A percentile compares a stretch with the other conserved stretches of the same genome.
phyloP scores from a whole-genome alignment of 2,329 filamentous ascomycete genomes.

The Cladosporium sp. region DNA sequence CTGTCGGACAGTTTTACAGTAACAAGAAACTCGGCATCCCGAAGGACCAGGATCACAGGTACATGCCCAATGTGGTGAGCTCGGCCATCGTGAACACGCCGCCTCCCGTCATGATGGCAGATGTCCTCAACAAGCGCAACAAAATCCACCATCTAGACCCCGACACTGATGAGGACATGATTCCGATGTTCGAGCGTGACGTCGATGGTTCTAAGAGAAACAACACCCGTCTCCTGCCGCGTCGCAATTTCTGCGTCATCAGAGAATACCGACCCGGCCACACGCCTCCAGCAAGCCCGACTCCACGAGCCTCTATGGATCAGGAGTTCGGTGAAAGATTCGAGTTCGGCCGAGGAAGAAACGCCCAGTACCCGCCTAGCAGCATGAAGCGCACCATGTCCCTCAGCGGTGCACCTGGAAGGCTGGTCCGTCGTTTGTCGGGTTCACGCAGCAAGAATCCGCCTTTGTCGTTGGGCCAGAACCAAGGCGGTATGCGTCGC shows the following conservation, averaged over 20 bases:
- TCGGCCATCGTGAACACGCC: slow-evolving; percentile 93
- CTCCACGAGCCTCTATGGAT: slow-evolving; percentile 12
- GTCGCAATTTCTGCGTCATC: slow-evolving; percentile 95
- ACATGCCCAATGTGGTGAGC: slow-evolving; percentile 94
- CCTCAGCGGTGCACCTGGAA: slow-evolving; percentile 32
- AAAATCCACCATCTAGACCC: slow-evolving; percentile 62
- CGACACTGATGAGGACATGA: slow-evolving; percentile 91
- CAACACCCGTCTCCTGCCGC: slow-evolving; percentile 83
- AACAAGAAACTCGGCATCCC: slow-evolving; percentile 76
- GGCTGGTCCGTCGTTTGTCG: slow-evolving; percentile 39
- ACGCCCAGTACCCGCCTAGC: slow-evolving; percentile 8
- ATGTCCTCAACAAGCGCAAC: slow-evolving; percentile 90
- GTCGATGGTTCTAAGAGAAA: slow-evolving; percentile 87
- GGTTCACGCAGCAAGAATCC: slow-evolving; percentile 24
- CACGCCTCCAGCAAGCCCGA: slow-evolving; percentile 68
- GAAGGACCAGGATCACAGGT: slow-evolving; percentile 89
- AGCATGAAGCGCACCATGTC: slow-evolving; percentile 31
- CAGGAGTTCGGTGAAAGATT: slow-evolving; percentile 16
- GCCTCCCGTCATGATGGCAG: slow-evolving; percentile 80
- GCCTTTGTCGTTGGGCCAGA: slow-evolving; percentile 7
- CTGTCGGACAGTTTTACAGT: slow-evolving; percentile 91
- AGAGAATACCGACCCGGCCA: slow-evolving; percentile 73
- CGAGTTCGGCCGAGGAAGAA: slow-evolving; percentile 3
- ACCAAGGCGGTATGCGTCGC: not conserved
- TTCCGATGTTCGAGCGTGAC: slow-evolving; percentile 84